Evolutionary conservation across 2,329 filamentous ascomycete genomes (phyloP).

Genomic region (Botryotinia narcissicola): DNA sequence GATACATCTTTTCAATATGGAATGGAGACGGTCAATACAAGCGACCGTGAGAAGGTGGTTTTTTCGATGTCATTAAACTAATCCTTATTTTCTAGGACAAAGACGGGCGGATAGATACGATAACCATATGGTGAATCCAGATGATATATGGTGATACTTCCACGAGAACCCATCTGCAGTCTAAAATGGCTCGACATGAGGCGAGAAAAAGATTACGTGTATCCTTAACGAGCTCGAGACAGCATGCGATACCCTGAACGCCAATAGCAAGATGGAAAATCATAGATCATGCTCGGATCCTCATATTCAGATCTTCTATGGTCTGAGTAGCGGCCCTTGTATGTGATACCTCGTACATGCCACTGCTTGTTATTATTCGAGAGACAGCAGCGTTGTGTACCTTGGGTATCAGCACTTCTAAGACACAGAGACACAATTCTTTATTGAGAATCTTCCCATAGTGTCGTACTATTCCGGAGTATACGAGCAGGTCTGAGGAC

Average conservation of each 20-base stretch:
- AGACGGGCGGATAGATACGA: slow-evolving; percentile 13
- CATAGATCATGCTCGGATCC: not conserved
- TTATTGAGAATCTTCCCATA: not conserved
- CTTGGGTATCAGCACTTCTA: not conserved
- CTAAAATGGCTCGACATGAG: not conserved
- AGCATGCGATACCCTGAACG: rapidly evolving
- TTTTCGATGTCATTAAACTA: not conserved
- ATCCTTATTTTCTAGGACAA: not conserved
- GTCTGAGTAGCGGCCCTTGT: rapidly evolving
- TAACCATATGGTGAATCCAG: slow-evolving; percentile 4
- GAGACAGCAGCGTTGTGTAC: not conserved
- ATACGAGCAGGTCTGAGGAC: not conserved
- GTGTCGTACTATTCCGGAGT: not conserved
- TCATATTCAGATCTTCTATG: not conserved
- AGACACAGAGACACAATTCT: not conserved
- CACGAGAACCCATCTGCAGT: too few species aligned
- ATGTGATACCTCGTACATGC: too few species aligned
- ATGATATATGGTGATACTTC: slow-evolving; percentile 2
- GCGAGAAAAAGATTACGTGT: not conserved
- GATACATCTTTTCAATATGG: not conserved
- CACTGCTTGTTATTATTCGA: not conserved
- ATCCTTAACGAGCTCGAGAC: rapidly evolving
- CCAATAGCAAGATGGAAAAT: not conserved
- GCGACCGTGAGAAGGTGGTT: not conserved
- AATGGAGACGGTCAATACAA: too few species aligned